Conservation (phyloP, 2,329 filamentous ascomycete species). For the Aureobasidium lini region DNA sequence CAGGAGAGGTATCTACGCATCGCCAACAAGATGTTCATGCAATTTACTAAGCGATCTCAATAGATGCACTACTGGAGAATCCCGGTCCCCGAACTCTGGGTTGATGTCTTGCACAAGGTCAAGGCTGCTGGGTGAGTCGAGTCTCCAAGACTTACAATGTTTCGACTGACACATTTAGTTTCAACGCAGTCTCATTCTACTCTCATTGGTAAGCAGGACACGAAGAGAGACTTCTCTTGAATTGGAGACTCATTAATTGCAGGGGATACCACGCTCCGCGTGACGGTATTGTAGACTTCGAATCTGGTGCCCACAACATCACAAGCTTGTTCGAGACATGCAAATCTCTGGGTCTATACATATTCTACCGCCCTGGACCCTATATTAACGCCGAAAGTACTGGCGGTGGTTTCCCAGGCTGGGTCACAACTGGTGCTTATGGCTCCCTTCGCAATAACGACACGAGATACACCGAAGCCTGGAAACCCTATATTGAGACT, state of each 20-base stretch:
- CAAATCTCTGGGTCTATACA: conserved; percentile 47
- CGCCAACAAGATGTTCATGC: no score
- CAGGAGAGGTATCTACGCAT: conserved; percentile 44
- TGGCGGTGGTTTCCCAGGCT: conserved; percentile 53
- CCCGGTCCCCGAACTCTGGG: conserved; percentile 44
- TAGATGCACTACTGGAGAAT: conserved; percentile 46
- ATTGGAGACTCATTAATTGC: neutral
- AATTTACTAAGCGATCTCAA: neutral
- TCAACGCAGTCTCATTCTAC: conserved; percentile 34
- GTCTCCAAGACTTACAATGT: no score
- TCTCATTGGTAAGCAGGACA: conserved; percentile 8
- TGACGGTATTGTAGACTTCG: conserved; percentile 35
- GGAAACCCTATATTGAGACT: conserved; percentile 42
- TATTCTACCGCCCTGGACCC: conserved; percentile 35
- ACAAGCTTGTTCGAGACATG: conserved; percentile 46
- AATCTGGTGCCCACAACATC: conserved; percentile 48
- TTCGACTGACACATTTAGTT: conserved; percentile 16
- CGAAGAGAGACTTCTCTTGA: neutral
- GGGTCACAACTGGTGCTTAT: conserved; percentile 54
- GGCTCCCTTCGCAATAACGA: conserved; percentile 44
- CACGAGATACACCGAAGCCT: conserved; percentile 43
- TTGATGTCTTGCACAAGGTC: conserved; percentile 44
- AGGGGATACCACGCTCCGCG: conserved; percentile 11
- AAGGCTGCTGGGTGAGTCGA: conserved; percentile 37
- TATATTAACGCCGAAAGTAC: conserved; percentile 55